Percentiles rank a stretch among this genome's conserved stretches.
phyloP scores from a whole-genome alignment of 2,329 filamentous ascomycete genomes.

The Tolypocladium inflatum region DNA sequence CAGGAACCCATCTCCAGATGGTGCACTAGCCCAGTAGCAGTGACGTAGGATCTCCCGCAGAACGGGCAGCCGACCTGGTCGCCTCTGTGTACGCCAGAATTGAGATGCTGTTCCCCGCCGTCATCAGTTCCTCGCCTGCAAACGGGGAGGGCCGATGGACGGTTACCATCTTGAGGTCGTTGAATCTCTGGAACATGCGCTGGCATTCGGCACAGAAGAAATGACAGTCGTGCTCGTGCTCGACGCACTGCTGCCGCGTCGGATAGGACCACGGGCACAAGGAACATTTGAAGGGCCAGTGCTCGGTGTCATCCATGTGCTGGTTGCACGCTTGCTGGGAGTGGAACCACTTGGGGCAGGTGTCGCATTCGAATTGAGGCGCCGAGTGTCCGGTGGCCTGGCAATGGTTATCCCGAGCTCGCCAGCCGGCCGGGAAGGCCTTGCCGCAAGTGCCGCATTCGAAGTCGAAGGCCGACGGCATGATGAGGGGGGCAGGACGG shows the following conservation, averaged over 20 bases:
- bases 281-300: constrained; percentile 19
- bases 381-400: constrained; percentile 13
- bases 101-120: constrained; percentile 36
- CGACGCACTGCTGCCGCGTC: constrained; percentile 2
- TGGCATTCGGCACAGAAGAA: constrained; percentile 23
- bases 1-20: constrained; percentile 48
- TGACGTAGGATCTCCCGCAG: constrained; percentile 34
- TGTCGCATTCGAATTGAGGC: constrained; percentile 18
- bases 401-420: constrained; percentile 18
- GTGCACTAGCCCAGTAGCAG: constrained; percentile 41
- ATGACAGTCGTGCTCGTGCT: constrained; percentile 20
- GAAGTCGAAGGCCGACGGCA: not conserved
- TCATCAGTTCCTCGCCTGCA: not conserved
- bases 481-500: not conserved
- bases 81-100: constrained; percentile 40
- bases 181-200: constrained; percentile 18
- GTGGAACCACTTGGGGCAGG: constrained; percentile 14
- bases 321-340: constrained; percentile 9
- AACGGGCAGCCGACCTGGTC: constrained; percentile 40
- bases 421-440: constrained; percentile 11
- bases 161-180: constrained; percentile 21
- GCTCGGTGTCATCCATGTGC: constrained; percentile 19
- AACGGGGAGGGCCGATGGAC: not conserved
- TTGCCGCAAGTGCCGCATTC: constrained; percentile 18
- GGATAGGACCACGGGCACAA: too few relatives aligned